Evolutionary conservation across 2,329 filamentous ascomycete species (phyloP), one percentile per base, ranked within the genome.

Genomic region (Hypomyces perniciosus): DNA sequence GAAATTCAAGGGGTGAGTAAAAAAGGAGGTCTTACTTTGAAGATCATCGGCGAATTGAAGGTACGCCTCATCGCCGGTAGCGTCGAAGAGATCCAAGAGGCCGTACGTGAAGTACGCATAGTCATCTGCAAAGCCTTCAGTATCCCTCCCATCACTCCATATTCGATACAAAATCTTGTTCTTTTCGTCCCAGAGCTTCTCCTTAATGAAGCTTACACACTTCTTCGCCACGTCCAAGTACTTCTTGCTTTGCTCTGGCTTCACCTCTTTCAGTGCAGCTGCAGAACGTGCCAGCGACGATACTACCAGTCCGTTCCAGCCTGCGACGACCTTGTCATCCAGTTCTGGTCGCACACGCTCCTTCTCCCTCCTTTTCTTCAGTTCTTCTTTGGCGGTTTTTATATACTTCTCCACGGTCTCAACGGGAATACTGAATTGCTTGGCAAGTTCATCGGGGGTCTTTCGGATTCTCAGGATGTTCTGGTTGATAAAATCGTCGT

Each of bases 401-500:
- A 96, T 79, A 34, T 87, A 83, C 37, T 78, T 74, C 39, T 79
- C 74, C 2, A 92, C 81, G 54, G 90, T 85, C 1, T 83, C 77
- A 50, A 84, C 80, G 0, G 84, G 77, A 10, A 92, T 74, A 1
- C 83, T 84, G 59, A 95, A 87, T 58, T 93, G 85, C 50, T 81
- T 80, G 10, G 86, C 85, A 6, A 99, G 74, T 43, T 86, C 81
- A 20, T 78, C 75, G 0, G 83, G 77, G 0, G 84, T 86, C 54
- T 79, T 83, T 34, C 80, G 80, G 28, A 95, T 78, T 35, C 83
- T 82, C 2, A 96, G 71, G 5, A 96, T 90, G 62, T 97, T 99
- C 65, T 95, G 90, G 61, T 92, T 90, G 62, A 95, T 85, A 54
- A 97, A 92, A 62, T 97, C 92, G 63, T 97, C 92, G 61, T 95